A percentile compares a stretch with the other conserved stretches of the same genome.
phyloP scores from a whole-genome alignment of 2,329 filamentous ascomycete species.

The Bipolaris cookei region DNA sequence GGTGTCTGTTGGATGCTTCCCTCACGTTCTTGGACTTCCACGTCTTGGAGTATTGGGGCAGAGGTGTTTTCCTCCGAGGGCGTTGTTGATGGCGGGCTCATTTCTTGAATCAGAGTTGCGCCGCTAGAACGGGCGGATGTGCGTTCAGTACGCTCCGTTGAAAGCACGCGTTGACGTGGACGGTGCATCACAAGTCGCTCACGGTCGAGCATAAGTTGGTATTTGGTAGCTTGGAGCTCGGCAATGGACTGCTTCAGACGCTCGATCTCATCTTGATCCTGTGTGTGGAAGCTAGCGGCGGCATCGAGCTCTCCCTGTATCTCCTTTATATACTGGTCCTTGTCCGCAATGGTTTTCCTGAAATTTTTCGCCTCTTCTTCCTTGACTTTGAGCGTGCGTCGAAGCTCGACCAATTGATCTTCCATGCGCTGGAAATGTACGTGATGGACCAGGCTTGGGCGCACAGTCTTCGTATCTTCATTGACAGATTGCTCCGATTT shows the following conservation, averaged over 20 bases:
- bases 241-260: constrained; percentile 29
- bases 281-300: constrained; percentile 20
- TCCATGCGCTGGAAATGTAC: constrained; percentile 46
- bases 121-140: constrained; percentile 38
- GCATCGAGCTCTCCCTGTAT: constrained; percentile 29
- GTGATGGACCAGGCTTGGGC: constrained; percentile 42
- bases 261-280: constrained; percentile 38
- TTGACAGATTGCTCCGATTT: constrained; percentile 36
- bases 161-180: constrained; percentile 28
- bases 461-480: constrained; percentile 38
- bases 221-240: constrained; percentile 37
- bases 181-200: constrained; percentile 37
- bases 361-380: constrained; percentile 32
- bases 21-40: constrained; percentile 8
- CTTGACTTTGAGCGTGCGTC: constrained; percentile 27
- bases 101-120: constrained; percentile 41
- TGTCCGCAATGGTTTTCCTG: constrained; percentile 20
- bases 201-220: constrained; percentile 43
- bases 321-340: constrained; percentile 28
- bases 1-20: constrained; percentile 31
- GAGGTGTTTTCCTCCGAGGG: constrained; percentile 21
- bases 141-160: constrained; percentile 31
- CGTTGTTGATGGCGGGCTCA: constrained; percentile 23
- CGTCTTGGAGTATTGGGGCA: constrained; percentile 14
- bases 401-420: constrained; percentile 37